Evolutionary conservation across 2,329 filamentous ascomycete species (phyloP), one percentile per base, ranked within the genome.

Genomic region (Botrytis squamosa): DNA sequence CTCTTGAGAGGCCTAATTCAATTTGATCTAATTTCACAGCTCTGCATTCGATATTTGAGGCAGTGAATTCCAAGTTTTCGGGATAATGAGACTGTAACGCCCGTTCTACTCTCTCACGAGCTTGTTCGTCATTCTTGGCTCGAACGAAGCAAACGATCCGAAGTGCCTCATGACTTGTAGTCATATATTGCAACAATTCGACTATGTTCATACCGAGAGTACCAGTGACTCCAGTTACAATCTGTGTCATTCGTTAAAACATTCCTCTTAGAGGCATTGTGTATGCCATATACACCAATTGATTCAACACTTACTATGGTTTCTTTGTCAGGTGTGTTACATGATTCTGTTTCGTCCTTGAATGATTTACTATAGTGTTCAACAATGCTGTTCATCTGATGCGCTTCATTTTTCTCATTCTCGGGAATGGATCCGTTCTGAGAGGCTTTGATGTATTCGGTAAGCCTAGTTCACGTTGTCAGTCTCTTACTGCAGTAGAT

Each of bases 201-300:
- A 89, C 79, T 3, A 89, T 82, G 74, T 89, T 85, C 40, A 84
- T 83, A 29, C 87, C 87, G 7, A 89, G 80, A 5, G 84, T 82
- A 55, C 86, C 86, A 22, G 86, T 88, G 8, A 85, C 83, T 52
- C 86, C 85, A 12, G 86, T 87, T 33, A 88, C 80, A 18, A 87
- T 76, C 75, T 78, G 29, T 40, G 80, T 55, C 20, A 7, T 52
- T 42, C 6, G 10, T 65, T 44, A 72, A 38, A 22, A 18, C 20
- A 44, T 36, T 18, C 42, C 46, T 25, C 22, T 10, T 10, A 40
- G 8, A 55, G 16, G 8, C 20, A 3, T 40, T 55, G 18, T 16
- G 22, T 29, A 22, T 40, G n/a, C 6, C 9, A 29, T 18, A 2
- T n/a, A 20, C 25, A 44, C n/a, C n/a, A 14, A 36, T 62, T n/a